phyloP scores from a whole-genome alignment of 108 stramenopile genomes.

The Skeletonema costatum region DNA sequence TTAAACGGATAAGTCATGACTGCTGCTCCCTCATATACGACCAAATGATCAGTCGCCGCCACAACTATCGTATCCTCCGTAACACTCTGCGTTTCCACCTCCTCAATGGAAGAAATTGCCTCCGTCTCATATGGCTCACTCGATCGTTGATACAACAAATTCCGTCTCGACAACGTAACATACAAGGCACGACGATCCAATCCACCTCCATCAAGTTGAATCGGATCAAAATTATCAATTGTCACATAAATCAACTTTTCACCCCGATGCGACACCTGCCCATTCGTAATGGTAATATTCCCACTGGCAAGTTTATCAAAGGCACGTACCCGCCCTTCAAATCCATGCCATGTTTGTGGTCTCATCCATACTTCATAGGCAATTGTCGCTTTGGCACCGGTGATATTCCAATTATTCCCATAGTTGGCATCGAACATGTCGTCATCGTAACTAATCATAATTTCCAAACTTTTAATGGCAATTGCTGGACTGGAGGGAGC shows the following conservation, averaged over 20 bases:
- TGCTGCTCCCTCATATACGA: slow-evolving; percentile 17
- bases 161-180: neutral
- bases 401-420: neutral
- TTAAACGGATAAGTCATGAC: slow-evolving; percentile 17
- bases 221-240: slow-evolving; percentile 1
- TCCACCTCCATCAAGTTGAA: slow-evolving; percentile 17
- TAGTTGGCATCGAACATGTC: neutral
- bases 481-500: neutral
- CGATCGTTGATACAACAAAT: slow-evolving; percentile 6
- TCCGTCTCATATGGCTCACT: neutral
- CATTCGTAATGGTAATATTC: neutral
- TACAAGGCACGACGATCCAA: slow-evolving; percentile 9
- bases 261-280: neutral
- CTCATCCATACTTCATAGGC: slow-evolving; percentile 2
- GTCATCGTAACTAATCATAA: slow-evolving; percentile 7
- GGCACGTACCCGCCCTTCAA: neutral
- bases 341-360: slow-evolving; percentile 16
- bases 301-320: neutral
- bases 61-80: slow-evolving; percentile 12
- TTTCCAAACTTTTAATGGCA: neutral
- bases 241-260: neutral
- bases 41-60: neutral
- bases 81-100: neutral
- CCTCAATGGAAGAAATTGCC: neutral
- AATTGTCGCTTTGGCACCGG: neutral